Conservation (phyloP, 768 basidiomycete species). For the Lactarius tabidus region DNA sequence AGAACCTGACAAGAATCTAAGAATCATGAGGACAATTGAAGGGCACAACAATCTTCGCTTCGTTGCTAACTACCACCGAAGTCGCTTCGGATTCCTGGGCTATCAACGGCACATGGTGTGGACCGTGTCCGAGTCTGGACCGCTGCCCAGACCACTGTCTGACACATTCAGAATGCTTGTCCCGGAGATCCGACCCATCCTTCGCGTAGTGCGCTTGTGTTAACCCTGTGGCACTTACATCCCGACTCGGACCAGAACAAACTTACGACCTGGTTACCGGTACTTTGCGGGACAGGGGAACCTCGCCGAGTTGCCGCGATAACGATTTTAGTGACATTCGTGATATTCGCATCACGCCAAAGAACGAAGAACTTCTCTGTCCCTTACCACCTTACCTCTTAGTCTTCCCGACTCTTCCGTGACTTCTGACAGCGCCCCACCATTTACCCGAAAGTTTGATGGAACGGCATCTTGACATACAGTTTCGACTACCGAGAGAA, state of each 20-base stretch:
- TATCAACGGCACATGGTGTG: not conserved
- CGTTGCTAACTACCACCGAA: not conserved
- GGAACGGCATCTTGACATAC: conserved; percentile 64
- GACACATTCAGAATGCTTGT: not conserved
- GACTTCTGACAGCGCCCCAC: conserved; percentile 60
- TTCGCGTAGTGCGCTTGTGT: no score
- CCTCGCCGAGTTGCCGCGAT: conserved; percentile 66
- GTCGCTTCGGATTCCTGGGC: not conserved
- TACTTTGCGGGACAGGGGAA: conserved; percentile 38
- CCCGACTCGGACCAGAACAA: conserved; percentile 36
- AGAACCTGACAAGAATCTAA: no score
- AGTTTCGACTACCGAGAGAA: conserved; percentile 71
- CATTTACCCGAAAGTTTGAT: conserved; percentile 54
- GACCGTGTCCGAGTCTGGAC: not conserved
- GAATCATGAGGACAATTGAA: not conserved
- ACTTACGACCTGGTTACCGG: conserved; percentile 57
- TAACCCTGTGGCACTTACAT: conserved; percentile 37
- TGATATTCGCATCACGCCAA: conserved; percentile 66
- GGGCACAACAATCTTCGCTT: not conserved
- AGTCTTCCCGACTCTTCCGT: no score
- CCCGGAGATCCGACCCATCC: not conserved
- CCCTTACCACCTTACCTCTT: conserved; percentile 54
- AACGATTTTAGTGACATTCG: conserved; percentile 57
- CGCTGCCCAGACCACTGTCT: not conserved
- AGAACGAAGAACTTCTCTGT: conserved; percentile 58